These are phyloP conservation scores for Penicillium flavigenum DNA, from an alignment of 495 filamentous ascomycete genomes.

Conservation along the genomic window DNA sequence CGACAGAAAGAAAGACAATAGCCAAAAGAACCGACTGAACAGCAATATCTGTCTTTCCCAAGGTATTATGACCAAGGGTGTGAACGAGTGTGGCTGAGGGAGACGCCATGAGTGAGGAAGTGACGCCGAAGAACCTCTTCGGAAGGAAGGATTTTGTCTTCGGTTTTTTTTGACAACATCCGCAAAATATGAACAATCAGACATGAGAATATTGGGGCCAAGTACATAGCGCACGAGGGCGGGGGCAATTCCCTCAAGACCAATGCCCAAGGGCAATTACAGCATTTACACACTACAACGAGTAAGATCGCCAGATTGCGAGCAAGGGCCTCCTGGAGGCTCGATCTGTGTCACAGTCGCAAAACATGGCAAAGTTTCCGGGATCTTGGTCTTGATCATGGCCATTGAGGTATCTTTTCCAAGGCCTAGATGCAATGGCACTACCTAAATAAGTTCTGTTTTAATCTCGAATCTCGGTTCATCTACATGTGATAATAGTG, in stretches of 20 bases:
- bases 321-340: neutral
- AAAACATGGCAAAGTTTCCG: constrained; percentile 1
- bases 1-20: constrained; percentile 14
- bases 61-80: constrained; percentile 27
- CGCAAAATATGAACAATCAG: constrained; percentile 1
- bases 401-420: neutral
- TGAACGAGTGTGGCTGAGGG: constrained; percentile 15
- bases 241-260: constrained; percentile 2
- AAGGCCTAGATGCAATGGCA: neutral
- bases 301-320: constrained; percentile 8
- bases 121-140: constrained; percentile 2
- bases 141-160: neutral
- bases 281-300: constrained; percentile 6
- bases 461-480: neutral
- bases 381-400: neutral
- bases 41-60: constrained; percentile 26
- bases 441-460: neutral
- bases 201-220: neutral
- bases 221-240: neutral
- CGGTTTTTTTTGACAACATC: constrained; percentile 2
- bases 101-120: constrained; percentile 19
- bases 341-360: neutral
- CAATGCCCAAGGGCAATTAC: constrained; percentile 1
- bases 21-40: constrained; percentile 24
- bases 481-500: neutral